Base-by-base conservation (phyloP, 2,329 filamentous ascomycete genomes). In the Paraconiothyrium sp. region DNA sequence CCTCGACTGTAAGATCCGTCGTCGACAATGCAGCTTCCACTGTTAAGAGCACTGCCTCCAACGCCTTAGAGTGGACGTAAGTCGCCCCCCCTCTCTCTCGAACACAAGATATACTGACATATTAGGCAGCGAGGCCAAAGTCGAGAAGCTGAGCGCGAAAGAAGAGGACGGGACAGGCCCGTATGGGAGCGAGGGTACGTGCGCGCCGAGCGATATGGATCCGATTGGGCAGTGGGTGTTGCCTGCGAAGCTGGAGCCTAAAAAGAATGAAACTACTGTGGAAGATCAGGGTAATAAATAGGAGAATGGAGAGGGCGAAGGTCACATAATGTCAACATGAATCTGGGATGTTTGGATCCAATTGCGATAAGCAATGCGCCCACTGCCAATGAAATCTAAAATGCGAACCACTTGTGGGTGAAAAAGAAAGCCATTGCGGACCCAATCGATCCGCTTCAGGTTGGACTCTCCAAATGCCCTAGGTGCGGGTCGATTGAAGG, bases 131-230 rank as follows among this genome's bases (percentile, higher is more conserved):
- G 50, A 75, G 57, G 62, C 70, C 49, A 76, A 75, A 39, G 69
- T 61, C 14, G 67, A 70, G 10, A 59, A 67, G 13, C 50, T 78
- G 46, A 60, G 65, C 32, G 58, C 44, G 16, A 61, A 64, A n/a
- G 30, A 67, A 8, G 63, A 72, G 32, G 68, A 73, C 24, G 65
- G 61, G 27, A 63, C 68, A n/a, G 75, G 75, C 13, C 76, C 75
- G 3, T 79, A 78, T 34, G 57, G 67, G 5, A 75, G 70, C 24
- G 71, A 69, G 4, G 71, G 68, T 13, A 77, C 71, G 14, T 77
- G 76, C 58, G 67, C 67, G 14, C 70, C 71, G 16, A 75, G 72
- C 8, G 75, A 79, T 54, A 62, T 79, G 13, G 76, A 78, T 65
- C 63, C 64, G 0, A 76, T 79, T 49, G 74, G 71, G 1, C 70